A percentile compares a stretch with the other conserved stretches of the same genome.
Evolutionary conservation across 345 rosid genomes (phyloP).

Genomic region (Citrus inodora): DNA sequence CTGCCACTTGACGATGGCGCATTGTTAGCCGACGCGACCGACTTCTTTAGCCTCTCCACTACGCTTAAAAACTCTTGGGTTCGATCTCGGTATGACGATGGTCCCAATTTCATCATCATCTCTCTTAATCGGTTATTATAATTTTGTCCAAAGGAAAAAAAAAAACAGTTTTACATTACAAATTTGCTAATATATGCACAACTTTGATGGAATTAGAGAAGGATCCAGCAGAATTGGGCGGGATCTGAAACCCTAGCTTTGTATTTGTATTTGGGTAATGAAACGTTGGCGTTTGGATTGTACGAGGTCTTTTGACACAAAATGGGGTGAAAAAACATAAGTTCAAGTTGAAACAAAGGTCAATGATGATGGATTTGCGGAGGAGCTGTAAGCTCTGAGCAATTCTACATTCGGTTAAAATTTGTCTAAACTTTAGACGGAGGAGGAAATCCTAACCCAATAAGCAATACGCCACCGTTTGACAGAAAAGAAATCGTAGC

Average conservation of each 20-base stretch:
- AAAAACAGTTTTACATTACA: neutral
- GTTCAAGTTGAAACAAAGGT: neutral
- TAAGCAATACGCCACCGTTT: neutral
- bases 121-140: neutral
- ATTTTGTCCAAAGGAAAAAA: neutral
- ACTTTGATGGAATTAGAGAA: neutral
- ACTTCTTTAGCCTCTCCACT: conserved; percentile 53
- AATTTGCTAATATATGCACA: neutral
- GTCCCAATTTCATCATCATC: conserved; percentile 41
- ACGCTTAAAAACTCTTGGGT: conserved; percentile 57
- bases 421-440: neutral
- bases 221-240: neutral
- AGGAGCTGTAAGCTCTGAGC: neutral
- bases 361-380: neutral
- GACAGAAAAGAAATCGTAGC: neutral
- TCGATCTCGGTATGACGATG: conserved; percentile 68
- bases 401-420: neutral
- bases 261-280: neutral
- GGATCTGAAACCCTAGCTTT: conserved; percentile 8
- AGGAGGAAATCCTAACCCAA: neutral
- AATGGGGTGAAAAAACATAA: neutral
- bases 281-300: neutral
- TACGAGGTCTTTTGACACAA: neutral
- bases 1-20: conserved; percentile 20
- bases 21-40: conserved; percentile 32